Evolutionary conservation across 805 yeast genomes (phyloP).

Genomic region (Saccharomycopsis olivae): DNA sequence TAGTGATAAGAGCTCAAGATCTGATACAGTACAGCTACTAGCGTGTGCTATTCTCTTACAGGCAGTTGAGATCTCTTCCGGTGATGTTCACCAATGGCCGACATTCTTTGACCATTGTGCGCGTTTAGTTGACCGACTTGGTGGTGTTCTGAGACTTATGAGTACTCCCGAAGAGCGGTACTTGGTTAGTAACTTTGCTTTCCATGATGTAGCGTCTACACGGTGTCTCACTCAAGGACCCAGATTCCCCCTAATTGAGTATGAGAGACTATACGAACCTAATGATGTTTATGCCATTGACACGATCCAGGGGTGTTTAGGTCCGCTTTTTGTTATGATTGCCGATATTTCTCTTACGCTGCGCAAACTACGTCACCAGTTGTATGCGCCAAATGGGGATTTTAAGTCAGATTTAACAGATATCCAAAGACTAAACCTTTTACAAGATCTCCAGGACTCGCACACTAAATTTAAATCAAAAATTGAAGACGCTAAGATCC

Average conservation of each 20-base stretch:
- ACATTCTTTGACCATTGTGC: constrained; percentile 3
- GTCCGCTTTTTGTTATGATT: constrained; percentile 13
- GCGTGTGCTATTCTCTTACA: constrained; percentile 9
- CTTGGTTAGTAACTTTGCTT: constrained; percentile 11
- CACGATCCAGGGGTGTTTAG: constrained; percentile 12
- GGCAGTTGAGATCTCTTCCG: constrained; percentile 14
- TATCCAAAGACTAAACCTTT: neutral
- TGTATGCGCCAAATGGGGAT: neutral
- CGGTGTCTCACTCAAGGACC: constrained; percentile 8
- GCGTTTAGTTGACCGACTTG: constrained; percentile 4
- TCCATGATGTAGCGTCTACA: constrained; percentile 11
- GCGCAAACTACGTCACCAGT: neutral
- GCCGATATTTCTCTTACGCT: constrained; percentile 4
- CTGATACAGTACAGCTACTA: constrained; percentile 1
- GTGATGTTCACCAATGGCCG: constrained; percentile 14
- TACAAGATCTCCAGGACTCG: neutral
- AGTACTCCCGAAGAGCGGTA: constrained; percentile 10
- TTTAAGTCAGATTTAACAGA: neutral
- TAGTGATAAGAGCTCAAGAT: neutral
- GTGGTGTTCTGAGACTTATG: constrained; percentile 7
- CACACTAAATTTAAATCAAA: too few relatives aligned
- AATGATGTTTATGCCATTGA: constrained; percentile 10
- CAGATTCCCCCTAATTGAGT: constrained; percentile 3
- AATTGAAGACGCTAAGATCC: neutral
- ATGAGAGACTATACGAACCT: constrained; percentile 4